Conservation (phyloP, 169 alveolate genomes). For the Plasmodium yoelii region DNA sequence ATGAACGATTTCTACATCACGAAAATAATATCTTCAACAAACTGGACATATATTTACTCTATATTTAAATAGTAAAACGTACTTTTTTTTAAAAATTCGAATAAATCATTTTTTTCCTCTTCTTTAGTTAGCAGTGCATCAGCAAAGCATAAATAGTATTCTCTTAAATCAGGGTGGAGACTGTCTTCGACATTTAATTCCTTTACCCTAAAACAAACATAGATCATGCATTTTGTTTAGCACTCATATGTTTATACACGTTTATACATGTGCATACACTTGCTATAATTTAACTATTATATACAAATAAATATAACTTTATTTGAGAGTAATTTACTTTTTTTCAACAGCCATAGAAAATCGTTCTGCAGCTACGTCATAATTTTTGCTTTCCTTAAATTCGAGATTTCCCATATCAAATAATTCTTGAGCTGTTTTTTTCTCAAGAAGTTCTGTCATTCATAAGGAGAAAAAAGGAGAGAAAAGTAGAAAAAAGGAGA, state of each 20-base stretch:
- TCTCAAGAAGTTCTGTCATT: constrained; percentile 46
- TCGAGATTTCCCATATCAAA: constrained; percentile 72
- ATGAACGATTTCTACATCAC: neutral
- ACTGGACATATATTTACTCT: neutral
- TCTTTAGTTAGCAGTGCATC: constrained; percentile 61
- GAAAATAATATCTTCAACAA: neutral
- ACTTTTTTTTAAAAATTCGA: constrained; percentile 72
- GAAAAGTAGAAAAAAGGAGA: neutral
- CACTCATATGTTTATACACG: neutral
- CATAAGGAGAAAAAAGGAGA: no score
- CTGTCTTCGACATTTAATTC: constrained; percentile 54
- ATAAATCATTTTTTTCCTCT: constrained; percentile 58
- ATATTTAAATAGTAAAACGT: neutral
- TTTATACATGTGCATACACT: neutral
- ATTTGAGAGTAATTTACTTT: constrained; percentile 15
- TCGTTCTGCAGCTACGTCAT: constrained; percentile 60
- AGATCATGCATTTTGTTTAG: neutral
- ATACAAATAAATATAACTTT: neutral
- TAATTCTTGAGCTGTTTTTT: constrained; percentile 64
- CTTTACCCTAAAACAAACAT: constrained; percentile 23
- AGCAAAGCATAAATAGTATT: constrained; percentile 54
- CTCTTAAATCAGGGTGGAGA: constrained; percentile 51
- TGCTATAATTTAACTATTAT: neutral
- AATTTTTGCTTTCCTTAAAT: constrained; percentile 67
- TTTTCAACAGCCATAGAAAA: constrained; percentile 74